Conservation (phyloP, 345 rosid species). For the Corymbia maculata region DNA sequence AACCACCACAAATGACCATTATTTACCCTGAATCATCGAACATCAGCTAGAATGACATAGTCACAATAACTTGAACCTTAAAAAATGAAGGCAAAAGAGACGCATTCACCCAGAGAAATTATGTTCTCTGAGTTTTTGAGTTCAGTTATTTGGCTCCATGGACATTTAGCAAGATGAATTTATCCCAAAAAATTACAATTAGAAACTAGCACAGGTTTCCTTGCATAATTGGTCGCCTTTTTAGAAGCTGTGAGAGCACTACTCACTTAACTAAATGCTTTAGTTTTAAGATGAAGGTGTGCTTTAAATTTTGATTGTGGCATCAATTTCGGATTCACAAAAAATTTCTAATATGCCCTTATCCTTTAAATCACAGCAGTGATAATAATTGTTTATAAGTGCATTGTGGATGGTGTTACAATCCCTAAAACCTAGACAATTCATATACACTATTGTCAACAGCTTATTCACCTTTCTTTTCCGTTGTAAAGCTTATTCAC, state of each 20-base stretch:
- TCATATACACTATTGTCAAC: not conserved
- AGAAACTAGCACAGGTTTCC: not conserved
- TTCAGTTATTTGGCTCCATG: not conserved
- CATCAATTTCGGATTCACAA: not conserved
- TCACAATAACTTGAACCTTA: not conserved
- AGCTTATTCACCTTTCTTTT: not conserved
- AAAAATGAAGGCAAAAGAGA: not conserved
- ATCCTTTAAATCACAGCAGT: not conserved
- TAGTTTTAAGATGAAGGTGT: not conserved
- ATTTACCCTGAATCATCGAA: not conserved
- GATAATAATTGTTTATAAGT: not conserved
- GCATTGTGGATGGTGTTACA: not conserved
- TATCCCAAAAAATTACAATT: not conserved
- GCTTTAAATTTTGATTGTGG: not conserved
- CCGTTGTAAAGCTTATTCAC: too few relatives aligned
- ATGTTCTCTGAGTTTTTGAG: not conserved
- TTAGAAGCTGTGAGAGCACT: not conserved
- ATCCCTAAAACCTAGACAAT: not conserved
- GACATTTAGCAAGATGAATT: not conserved
- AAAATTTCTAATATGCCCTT: not conserved
- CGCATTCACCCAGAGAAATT: not conserved
- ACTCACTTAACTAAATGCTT: not conserved
- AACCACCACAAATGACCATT: not conserved
- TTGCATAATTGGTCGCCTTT: not conserved
- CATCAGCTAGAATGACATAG: not conserved